Evolutionary conservation across 768 basidiomycete species (phyloP).

Genomic region (Mrakia blollopis): DNA sequence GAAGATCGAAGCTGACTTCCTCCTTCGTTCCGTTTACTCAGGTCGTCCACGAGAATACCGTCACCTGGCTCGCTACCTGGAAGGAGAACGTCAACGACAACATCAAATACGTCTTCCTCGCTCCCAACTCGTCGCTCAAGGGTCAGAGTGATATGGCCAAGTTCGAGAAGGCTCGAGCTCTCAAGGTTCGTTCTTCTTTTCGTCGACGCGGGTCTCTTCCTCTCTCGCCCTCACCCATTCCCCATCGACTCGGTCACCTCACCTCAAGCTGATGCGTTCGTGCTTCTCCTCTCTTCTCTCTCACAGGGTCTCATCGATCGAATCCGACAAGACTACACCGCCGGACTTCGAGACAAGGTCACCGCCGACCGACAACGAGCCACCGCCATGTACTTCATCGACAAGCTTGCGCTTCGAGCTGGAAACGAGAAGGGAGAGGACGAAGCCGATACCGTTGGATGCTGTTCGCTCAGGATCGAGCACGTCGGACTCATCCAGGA

Average conservation of each 20-base stretch:
- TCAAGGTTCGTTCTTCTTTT: constrained; percentile 62
- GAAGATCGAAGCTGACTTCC: neutral
- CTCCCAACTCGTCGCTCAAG: constrained; percentile 94
- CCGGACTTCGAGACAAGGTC: constrained; percentile 78
- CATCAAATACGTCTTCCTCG: constrained; percentile 95
- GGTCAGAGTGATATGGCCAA: constrained; percentile 97
- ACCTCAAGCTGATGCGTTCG: neutral
- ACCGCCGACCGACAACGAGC: constrained; percentile 95
- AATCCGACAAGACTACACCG: constrained; percentile 81
- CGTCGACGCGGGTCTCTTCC: constrained; percentile 2
- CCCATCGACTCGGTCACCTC: neutral
- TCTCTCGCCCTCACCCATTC: constrained; percentile 4
- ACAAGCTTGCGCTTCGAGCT: constrained; percentile 90
- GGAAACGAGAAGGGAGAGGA: constrained; percentile 99
- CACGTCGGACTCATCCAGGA: constrained; percentile 75
- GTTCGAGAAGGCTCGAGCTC: constrained; percentile 94
- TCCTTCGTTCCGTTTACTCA: constrained; percentile 11
- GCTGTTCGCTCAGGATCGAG: constrained; percentile 93
- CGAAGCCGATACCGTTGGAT: constrained; percentile 98
- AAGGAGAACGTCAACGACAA: constrained; percentile 95
- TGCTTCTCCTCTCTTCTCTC: neutral
- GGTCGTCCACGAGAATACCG: constrained; percentile 76
- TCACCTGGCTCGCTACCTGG: constrained; percentile 99
- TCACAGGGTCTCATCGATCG: constrained; percentile 80
- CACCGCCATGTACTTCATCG: constrained; percentile 99